A percentile compares a stretch with the other conserved stretches of the same genome.
phyloP scores from a whole-genome alignment of 352 stramenopile genomes.

The Phytophthora nicotianae region DNA sequence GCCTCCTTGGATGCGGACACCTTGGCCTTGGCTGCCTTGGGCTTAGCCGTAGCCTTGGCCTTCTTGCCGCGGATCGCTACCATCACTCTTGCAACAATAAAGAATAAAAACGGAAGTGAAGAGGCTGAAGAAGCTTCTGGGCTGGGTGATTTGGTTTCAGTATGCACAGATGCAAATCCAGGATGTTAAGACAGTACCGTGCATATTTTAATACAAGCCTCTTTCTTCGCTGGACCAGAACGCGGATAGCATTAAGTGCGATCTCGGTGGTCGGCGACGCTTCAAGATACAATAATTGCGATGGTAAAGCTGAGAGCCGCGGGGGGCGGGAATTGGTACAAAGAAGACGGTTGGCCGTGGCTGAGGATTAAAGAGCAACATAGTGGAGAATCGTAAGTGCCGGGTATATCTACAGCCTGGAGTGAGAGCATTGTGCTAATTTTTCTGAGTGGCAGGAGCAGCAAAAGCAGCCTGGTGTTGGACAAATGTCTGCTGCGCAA shows the following conservation, averaged over 20 bases:
- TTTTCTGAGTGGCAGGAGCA: background rate
- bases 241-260: constrained; percentile 17
- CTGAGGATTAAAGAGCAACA: background rate
- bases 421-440: background rate
- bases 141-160: constrained; percentile 15
- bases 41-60: constrained; percentile 64
- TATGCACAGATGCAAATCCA: constrained; percentile 7
- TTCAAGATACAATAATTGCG: constrained; percentile 12
- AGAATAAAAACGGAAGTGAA: constrained; percentile 7
- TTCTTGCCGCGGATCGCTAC: constrained; percentile 80
- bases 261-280: constrained; percentile 19
- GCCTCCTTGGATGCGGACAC: constrained; percentile 27
- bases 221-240: constrained; percentile 8
- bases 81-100: constrained; percentile 39
- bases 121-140: constrained; percentile 10
- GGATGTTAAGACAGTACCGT: constrained; percentile 4
- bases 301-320: constrained; percentile 15
- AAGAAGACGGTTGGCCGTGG: constrained; percentile 8
- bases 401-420: background rate
- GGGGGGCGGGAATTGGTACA: constrained; percentile 13
- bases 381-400: constrained; percentile 9
- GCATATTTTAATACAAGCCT: background rate
- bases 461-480: constrained; percentile 11
- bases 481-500: constrained; percentile 16
- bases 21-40: constrained; percentile 49